phyloP scores from a whole-genome alignment of 257 asterid genomes.

The Fraxinus pennsylvanica region DNA sequence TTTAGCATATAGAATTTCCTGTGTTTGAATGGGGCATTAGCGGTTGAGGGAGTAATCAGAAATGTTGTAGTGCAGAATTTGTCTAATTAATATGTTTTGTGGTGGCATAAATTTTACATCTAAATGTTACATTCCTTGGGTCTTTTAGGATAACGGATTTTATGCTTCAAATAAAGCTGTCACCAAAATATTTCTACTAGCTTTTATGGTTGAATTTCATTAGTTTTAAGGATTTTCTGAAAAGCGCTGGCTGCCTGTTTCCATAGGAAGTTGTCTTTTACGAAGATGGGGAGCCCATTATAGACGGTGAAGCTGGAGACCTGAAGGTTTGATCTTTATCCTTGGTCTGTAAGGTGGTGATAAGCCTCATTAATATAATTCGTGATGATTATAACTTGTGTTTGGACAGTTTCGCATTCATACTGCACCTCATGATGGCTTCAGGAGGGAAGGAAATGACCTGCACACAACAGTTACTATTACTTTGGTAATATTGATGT shows the following conservation, averaged over 20 bases:
- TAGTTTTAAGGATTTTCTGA: background rate
- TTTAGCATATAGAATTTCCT: background rate
- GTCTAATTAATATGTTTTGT: background rate
- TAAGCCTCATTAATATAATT: background rate
- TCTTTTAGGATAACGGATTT: background rate
- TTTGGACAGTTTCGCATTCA: conserved; percentile 73
- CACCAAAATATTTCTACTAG: background rate
- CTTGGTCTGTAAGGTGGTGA: background rate
- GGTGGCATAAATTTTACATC: background rate
- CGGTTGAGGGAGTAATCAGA: background rate
- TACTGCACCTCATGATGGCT: conserved; percentile 84
- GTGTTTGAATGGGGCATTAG: background rate
- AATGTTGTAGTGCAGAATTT: background rate
- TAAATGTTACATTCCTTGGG: background rate
- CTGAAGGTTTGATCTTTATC: conserved; percentile 60
- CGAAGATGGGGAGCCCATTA: conserved; percentile 92
- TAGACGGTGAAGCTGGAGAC: conserved; percentile 99
- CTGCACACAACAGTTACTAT: conserved; percentile 79
- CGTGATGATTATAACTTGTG: background rate
- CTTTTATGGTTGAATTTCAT: background rate
- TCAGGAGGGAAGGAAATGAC: conserved; percentile 88
- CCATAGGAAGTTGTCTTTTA: conserved; percentile 85
- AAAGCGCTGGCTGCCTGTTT: conserved; percentile 15
- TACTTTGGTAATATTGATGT: conserved; percentile 62
- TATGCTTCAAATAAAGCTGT: background rate